A percentile compares a stretch with the other conserved stretches of the same genome.
Conservation (phyloP, 768 basidiomycete species). For the Filobasidium floriforme region DNA sequence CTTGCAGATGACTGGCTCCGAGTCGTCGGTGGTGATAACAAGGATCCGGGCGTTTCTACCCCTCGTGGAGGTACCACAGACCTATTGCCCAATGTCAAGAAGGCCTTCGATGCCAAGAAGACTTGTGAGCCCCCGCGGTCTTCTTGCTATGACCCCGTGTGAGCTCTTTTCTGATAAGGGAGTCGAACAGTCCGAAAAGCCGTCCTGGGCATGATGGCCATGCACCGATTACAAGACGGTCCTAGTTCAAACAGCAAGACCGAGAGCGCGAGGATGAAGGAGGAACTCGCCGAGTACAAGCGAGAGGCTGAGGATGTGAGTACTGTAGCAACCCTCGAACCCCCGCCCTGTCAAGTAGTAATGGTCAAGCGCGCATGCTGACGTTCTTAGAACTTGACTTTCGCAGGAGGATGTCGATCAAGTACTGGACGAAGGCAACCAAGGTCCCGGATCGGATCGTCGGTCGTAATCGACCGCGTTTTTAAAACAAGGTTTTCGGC, state of each 20-base stretch:
- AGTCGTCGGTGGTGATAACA: slow-evolving; percentile 44
- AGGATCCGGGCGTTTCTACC: slow-evolving; percentile 63
- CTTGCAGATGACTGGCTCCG: slow-evolving; percentile 71
- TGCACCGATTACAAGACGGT: slow-evolving; percentile 59
- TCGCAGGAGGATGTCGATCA: no score
- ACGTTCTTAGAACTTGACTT: no score
- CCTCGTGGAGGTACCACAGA: slow-evolving; percentile 61
- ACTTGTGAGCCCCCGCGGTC: slow-evolving; percentile 56
- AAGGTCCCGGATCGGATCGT: no score
- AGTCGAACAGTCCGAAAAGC: slow-evolving; percentile 70
- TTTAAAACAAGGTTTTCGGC: no score
- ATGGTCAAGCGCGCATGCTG: no score
- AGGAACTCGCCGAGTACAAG: slow-evolving; percentile 63
- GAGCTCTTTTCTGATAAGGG: no score
- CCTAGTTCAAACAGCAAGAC: slow-evolving; percentile 37
- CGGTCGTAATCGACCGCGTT: no score
- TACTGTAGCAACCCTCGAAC: background rate
- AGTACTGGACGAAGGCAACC: no score
- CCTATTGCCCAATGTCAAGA: slow-evolving; percentile 80
- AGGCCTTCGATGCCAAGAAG: slow-evolving; percentile 77
- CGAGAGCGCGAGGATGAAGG: slow-evolving; percentile 53
- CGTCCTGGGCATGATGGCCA: slow-evolving; percentile 74
- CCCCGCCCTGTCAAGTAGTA: no score
- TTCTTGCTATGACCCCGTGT: no score
- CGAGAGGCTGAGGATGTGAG: slow-evolving; percentile 67